These are phyloP conservation scores for Rhipidocladum racemiflorum DNA, from an alignment of 176 grass and related monocot genomes.

Conservation along the genomic window DNA sequence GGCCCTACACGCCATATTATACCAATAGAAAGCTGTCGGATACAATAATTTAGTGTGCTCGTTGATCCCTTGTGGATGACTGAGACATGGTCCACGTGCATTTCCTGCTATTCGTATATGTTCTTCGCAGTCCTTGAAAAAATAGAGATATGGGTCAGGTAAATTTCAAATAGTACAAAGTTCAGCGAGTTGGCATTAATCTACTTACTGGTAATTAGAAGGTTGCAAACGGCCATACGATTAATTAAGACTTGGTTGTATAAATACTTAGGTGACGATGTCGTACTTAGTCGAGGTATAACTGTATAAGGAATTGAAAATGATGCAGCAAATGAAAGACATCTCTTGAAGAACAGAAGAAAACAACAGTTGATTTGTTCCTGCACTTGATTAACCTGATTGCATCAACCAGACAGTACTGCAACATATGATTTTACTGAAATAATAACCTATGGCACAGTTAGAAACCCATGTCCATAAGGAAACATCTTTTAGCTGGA, in stretches of 20 bases:
- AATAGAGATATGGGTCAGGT: background rate
- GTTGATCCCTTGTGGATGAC: constrained; percentile 36
- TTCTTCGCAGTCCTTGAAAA: background rate
- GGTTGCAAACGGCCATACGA: background rate
- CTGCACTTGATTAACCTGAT: background rate
- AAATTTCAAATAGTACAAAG: background rate
- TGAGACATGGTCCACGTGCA: constrained; percentile 25
- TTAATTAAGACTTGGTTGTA: background rate
- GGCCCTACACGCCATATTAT: constrained; percentile 35
- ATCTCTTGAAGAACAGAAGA: background rate
- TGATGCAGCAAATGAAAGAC: background rate
- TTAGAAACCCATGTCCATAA: constrained; percentile 55
- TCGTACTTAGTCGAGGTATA: background rate
- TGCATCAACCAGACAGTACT: background rate
- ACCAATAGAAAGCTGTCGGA: constrained; percentile 39
- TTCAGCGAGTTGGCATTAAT: background rate
- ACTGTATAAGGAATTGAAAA: background rate
- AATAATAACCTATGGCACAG: constrained; percentile 34
- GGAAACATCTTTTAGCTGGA: constrained; percentile 56
- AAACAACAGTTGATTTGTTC: constrained; percentile 27
- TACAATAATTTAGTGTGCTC: constrained; percentile 30
- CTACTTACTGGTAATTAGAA: background rate
- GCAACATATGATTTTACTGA: constrained; percentile 31
- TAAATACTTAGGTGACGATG: background rate
- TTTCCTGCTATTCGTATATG: constrained; percentile 6